Base-by-base conservation (phyloP, 441 rosid species). In the Gossypium gossypioides region DNA sequence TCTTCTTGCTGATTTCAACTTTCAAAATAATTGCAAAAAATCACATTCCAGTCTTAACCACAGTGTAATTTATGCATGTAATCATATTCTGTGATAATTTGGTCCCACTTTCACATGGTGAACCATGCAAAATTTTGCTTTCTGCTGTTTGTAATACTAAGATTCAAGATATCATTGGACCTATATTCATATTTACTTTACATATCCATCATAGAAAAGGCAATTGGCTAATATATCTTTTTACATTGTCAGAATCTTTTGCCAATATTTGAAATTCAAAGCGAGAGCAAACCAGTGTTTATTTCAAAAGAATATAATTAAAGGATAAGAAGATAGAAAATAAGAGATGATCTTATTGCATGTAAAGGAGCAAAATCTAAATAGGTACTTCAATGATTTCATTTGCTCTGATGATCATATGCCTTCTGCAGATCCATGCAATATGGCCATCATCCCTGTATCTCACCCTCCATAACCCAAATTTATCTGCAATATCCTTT, bases 341-440 rank as follows among this genome's bases (percentile, higher is more conserved):
- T 3, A 16, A 61, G 16, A 2, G 24, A 10, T 16, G 29, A 63
- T 37, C 56, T 50, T 34, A 24, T 57, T 63, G 54, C 42, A 57
- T 68, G 65, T 62, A 40, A 25, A 76, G 40, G 65, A 66, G 37
- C 70, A 75, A 74, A 68, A 72, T 79, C 87, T 78, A 91, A 69
- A 87, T 75, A 44, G 99, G 93, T 57, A 89, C 90, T 91, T 89
- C 89, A 69, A 85, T 78, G 69, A 92, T 79, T 86, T 92, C 98
- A 80, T 82, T 72, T 54, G 90, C 91, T 82, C 97, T 86, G 21
- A 81, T 76, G 76, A 79, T 78, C 91, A 88, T 81, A 80, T 92
- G 99, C 86, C 99, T 83, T 72, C 88, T 86, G 54, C 98, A 95
- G 52, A 92, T 83, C 98, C 99, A 95, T 42, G 97, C 97, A 57